Conservation (phyloP, 2,329 filamentous ascomycete genomes). For the Chaetomiaceae sp. region DNA sequence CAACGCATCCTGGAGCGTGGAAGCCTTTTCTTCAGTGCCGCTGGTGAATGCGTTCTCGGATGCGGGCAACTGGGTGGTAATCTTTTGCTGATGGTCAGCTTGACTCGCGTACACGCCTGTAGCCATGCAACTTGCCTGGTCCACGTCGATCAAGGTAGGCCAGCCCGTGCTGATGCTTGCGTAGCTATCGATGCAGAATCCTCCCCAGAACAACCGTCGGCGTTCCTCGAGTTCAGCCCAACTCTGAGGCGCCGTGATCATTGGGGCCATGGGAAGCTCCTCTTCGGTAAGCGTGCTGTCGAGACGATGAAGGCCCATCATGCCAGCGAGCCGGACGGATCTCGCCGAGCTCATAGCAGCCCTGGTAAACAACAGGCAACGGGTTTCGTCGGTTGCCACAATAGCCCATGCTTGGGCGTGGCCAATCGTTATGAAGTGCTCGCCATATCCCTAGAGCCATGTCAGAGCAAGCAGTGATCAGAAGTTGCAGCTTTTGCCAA, state of each 20-base stretch:
- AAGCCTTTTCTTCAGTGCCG: constrained; percentile 58
- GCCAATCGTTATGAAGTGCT: constrained; percentile 71
- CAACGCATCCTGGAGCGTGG: constrained; percentile 61
- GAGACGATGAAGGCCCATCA: constrained; percentile 79
- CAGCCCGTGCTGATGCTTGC: constrained; percentile 86
- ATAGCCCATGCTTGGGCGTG: constrained; percentile 79
- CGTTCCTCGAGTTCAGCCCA: constrained; percentile 77
- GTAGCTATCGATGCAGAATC: constrained; percentile 79
- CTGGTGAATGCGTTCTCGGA: constrained; percentile 72
- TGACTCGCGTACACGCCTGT: neutral
- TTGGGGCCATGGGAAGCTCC: constrained; percentile 55
- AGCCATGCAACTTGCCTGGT: constrained; percentile 47
- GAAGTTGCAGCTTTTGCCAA: constrained; percentile 25
- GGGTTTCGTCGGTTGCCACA: constrained; percentile 75
- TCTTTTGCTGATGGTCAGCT: constrained; percentile 18
- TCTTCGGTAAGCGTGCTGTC: constrained; percentile 60
- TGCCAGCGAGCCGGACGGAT: constrained; percentile 66
- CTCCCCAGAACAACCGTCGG: constrained; percentile 79
- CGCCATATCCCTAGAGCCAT: constrained; percentile 59
- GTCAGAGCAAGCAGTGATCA: neutral
- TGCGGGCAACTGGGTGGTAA: constrained; percentile 74
- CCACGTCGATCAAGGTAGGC: constrained; percentile 74
- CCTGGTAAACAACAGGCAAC: constrained; percentile 76
- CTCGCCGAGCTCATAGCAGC: constrained; percentile 78
- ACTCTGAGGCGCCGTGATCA: constrained; percentile 66